These are phyloP conservation scores for Calocera viscosa DNA, from an alignment of 768 basidiomycete genomes.

Conservation along the genomic window DNA sequence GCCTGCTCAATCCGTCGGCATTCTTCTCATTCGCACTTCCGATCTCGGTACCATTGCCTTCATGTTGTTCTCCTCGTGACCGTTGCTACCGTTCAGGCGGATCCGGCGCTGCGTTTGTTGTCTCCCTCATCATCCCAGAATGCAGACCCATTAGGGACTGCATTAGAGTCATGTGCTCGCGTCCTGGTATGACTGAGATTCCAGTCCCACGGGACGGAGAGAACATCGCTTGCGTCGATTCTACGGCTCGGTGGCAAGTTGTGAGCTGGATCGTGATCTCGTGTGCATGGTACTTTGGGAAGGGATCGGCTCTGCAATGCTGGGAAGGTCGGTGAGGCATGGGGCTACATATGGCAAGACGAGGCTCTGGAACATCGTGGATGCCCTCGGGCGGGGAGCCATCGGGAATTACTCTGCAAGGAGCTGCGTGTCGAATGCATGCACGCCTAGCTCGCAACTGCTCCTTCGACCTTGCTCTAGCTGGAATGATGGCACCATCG, in stretches of 20 bases:
- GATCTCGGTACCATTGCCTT: background rate
- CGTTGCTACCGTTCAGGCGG: background rate
- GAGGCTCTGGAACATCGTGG: background rate
- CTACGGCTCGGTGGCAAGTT: background rate
- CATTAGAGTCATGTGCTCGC: conserved; percentile 8
- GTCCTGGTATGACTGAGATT: background rate
- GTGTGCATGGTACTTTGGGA: background rate
- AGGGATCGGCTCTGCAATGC: background rate
- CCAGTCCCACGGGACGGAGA: conserved; percentile 1
- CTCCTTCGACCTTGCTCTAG: background rate
- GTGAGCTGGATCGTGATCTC: background rate
- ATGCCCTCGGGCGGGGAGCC: background rate
- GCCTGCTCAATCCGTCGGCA: background rate
- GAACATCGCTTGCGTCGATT: background rate
- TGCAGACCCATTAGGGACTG: background rate
- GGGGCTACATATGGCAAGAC: background rate
- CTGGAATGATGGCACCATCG: background rate
- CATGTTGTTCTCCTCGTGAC: background rate
- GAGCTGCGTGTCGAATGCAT: background rate
- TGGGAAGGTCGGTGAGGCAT: background rate
- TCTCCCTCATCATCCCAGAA: conserved; percentile 2
- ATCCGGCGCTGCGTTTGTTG: background rate
- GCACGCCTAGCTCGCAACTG: background rate
- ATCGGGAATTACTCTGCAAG: background rate
- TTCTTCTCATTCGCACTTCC: background rate